These are phyloP conservation scores for sorghum (Sorghum bicolor) DNA, from an alignment of 176 grass and related monocot genomes.

Conservation along the genomic window Sorghum_bicolor_NCBIv3 NC_012874.2:8700001-8700500, in stretches of 20 bases:
- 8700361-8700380: slow-evolving; percentile 63
- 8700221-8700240: slow-evolving; percentile 77
- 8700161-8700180: neutral
- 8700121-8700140: neutral
- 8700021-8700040: slow-evolving; percentile 18
- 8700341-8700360: slow-evolving; percentile 65
- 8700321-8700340: slow-evolving; percentile 62
- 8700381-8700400: slow-evolving; percentile 84
- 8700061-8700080: neutral
- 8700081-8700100: neutral
- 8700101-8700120: neutral
- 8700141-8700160: neutral
- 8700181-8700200: slow-evolving; percentile 71
- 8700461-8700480: slow-evolving; percentile 60
- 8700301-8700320: slow-evolving; percentile 52
- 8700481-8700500: slow-evolving; percentile 84
- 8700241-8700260: slow-evolving; percentile 56
- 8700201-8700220: slow-evolving; percentile 97
- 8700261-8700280: slow-evolving; percentile 25
- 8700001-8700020: slow-evolving; percentile 6
- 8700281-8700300: slow-evolving; percentile 38
- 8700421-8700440: slow-evolving; percentile 73
- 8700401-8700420: slow-evolving; percentile 74
- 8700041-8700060: neutral
- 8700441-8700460: slow-evolving; percentile 55